These are phyloP conservation scores for Lasiodiplodia sp. DNA, from an alignment of 2,329 filamentous ascomycete species.

Conservation along the genomic window DNA sequence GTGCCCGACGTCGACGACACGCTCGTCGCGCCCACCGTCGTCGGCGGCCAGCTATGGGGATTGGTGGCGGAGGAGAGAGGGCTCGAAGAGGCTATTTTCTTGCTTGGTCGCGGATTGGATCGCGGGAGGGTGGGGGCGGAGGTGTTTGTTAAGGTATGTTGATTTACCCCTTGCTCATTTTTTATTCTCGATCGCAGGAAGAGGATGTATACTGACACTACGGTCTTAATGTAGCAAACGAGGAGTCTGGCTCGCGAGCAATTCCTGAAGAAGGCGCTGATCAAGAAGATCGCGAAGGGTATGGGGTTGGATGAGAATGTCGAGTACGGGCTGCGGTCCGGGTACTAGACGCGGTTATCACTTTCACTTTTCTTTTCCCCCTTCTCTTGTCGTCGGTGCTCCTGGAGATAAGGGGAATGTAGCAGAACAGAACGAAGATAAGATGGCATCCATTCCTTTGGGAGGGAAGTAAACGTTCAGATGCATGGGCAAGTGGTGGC, in stretches of 20 bases:
- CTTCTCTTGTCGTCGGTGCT: neutral
- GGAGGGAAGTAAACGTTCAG: neutral
- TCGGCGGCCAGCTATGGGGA: conserved; percentile 90
- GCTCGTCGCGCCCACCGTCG: conserved; percentile 90
- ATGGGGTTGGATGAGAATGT: conserved; percentile 68
- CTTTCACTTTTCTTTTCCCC: neutral
- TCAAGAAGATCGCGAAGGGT: conserved; percentile 77
- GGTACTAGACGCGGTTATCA: neutral
- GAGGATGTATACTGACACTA: conserved; percentile 5
- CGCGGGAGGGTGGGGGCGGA: conserved; percentile 72
- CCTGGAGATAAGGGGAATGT: neutral
- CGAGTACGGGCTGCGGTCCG: neutral
- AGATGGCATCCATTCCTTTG: neutral
- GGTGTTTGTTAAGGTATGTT: conserved; percentile 75
- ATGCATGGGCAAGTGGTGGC: neutral
- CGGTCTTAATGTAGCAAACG: conserved; percentile 57
- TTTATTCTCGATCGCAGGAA: neutral
- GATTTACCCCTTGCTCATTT: neutral
- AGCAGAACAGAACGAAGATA: neutral
- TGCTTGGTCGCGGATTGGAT: conserved; percentile 77
- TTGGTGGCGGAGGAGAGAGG: conserved; percentile 88
- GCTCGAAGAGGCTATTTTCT: conserved; percentile 85
- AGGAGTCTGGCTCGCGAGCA: conserved; percentile 77
- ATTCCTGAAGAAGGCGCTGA: conserved; percentile 83
- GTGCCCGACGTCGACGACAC: conserved; percentile 87